Percentiles rank a stretch among this genome's conserved stretches.
phyloP scores from a whole-genome alignment of 345 rosid species.

The Brassica napus region DNA sequence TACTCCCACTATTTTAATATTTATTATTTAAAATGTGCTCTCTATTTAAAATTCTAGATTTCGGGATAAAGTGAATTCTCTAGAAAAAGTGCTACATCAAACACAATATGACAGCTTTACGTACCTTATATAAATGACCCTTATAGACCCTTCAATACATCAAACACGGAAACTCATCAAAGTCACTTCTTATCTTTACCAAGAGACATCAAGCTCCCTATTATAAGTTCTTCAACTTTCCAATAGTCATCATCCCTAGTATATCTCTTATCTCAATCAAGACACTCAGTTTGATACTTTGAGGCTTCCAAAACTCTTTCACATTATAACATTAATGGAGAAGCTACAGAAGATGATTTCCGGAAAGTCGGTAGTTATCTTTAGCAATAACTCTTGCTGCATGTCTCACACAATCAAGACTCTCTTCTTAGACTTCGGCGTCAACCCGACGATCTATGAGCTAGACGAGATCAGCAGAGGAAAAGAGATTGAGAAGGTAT shows the following conservation, averaged over 20 bases:
- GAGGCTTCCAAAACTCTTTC: not conserved
- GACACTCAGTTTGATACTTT: not conserved
- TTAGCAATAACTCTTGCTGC: constrained; percentile 75
- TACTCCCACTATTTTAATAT: not conserved
- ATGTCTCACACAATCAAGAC: constrained; percentile 80
- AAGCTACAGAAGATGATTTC: constrained; percentile 57
- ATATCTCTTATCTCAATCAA: not conserved
- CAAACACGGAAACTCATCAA: constrained; percentile 7
- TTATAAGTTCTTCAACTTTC: not conserved
- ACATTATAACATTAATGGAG: constrained; percentile 49
- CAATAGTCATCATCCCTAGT: not conserved
- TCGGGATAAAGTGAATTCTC: constrained; percentile 7
- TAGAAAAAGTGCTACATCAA: not conserved
- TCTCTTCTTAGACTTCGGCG: constrained; percentile 70
- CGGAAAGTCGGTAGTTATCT: constrained; percentile 80
- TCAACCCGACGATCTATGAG: constrained; percentile 63
- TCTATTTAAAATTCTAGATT: not conserved
- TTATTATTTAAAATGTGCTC: not conserved
- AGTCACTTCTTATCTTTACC: constrained; percentile 20
- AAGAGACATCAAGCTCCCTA: not conserved
- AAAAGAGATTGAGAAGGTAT: constrained; percentile 70
- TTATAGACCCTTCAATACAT: constrained; percentile 2
- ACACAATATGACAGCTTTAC: constrained; percentile 1
- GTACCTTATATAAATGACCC: constrained; percentile 16
- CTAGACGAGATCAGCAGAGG: constrained; percentile 69